Evolutionary conservation across 1,284 basidiomycete genomes (phyloP).

Genomic region (Ceratobasidium sp.): DNA sequence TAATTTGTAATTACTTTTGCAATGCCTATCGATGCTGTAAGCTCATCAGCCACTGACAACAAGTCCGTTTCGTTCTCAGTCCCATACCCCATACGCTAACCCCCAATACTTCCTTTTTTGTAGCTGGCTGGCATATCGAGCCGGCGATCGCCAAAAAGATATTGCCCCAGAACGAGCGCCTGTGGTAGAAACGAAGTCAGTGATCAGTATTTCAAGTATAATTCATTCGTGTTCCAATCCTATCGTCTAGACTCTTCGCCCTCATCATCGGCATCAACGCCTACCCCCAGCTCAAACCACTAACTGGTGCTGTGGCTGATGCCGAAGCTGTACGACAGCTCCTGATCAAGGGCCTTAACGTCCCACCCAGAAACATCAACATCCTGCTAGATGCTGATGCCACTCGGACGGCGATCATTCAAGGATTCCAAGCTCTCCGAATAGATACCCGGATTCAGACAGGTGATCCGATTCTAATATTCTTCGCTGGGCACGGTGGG

Average conservation of each 20-base stretch:
- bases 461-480: slow-evolving; percentile 23
- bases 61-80: too few relatives aligned
- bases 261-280: slow-evolving; percentile 31
- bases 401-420: slow-evolving; percentile 1
- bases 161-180: too few relatives aligned
- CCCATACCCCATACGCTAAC: too few relatives aligned
- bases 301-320: slow-evolving; percentile 7
- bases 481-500: slow-evolving; percentile 34
- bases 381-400: neutral
- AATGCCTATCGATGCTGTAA: too few relatives aligned
- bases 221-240: too few relatives aligned
- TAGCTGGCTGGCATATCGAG: too few relatives aligned
- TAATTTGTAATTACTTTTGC: too few relatives aligned
- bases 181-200: too few relatives aligned
- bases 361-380: neutral
- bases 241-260: slow-evolving; percentile 8
- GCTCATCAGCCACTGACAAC: too few relatives aligned
- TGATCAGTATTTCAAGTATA: too few relatives aligned
- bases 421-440: neutral
- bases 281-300: neutral
- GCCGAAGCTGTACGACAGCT: neutral
- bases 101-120: too few relatives aligned
- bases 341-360: neutral
- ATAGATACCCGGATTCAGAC: neutral
- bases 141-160: too few relatives aligned